Conservation (phyloP, 768 basidiomycete species). For the Mycena amicta region DNA sequence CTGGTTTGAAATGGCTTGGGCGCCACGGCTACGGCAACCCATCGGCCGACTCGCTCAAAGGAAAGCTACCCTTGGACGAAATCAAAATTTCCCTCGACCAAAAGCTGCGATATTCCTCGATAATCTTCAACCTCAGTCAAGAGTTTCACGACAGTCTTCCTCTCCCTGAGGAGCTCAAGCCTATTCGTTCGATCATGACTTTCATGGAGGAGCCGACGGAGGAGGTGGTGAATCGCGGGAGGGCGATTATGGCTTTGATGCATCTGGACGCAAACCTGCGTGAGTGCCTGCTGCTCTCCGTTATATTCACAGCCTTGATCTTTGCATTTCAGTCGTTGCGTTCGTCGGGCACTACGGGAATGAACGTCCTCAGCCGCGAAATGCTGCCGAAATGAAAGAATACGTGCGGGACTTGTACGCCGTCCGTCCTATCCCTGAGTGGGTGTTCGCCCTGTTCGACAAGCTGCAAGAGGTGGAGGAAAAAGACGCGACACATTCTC, state of each 20-base stretch:
- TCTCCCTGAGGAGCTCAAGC: constrained; percentile 21
- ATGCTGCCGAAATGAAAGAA: constrained; percentile 20
- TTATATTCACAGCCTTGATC: background rate
- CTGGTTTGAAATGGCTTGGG: constrained; percentile 30
- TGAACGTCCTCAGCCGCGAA: constrained; percentile 8
- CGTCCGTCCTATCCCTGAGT: constrained; percentile 26
- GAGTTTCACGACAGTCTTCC: constrained; percentile 17
- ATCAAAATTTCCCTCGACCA: constrained; percentile 28
- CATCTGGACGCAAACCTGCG: background rate
- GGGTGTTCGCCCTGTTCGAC: constrained; percentile 29
- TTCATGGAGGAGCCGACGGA: constrained; percentile 18
- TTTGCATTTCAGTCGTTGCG: constrained; percentile 17
- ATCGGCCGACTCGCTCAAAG: background rate
- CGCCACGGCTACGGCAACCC: constrained; percentile 22
- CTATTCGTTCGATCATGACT: constrained; percentile 13
- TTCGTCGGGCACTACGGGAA: constrained; percentile 16
- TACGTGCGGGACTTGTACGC: constrained; percentile 12
- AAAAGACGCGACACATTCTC: background rate
- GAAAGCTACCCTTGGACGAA: constrained; percentile 19
- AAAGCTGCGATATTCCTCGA: constrained; percentile 26
- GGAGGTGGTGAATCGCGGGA: constrained; percentile 19
- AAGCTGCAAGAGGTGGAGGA: constrained; percentile 30
- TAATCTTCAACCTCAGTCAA: constrained; percentile 17
- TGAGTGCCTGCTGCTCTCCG: background rate
- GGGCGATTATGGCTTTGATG: constrained; percentile 10